phyloP scores from a whole-genome alignment of 106 monocot genomes.

The Allium fistulosum region DNA sequence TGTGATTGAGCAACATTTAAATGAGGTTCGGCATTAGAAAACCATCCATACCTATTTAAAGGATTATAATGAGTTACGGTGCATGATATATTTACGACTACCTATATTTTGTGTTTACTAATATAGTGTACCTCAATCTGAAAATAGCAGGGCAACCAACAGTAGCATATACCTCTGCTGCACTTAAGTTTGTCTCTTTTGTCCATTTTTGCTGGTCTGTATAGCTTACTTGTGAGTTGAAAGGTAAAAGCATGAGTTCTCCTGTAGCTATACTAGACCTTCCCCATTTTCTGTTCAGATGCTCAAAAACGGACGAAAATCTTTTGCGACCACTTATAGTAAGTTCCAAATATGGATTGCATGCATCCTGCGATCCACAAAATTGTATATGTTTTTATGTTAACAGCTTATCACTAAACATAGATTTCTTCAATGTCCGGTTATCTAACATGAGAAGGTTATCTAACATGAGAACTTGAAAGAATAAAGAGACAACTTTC shows the following conservation, averaged over 20 bases:
- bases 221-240: constrained; percentile 33
- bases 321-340: constrained; percentile 86
- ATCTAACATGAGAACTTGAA: no score
- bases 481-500: no score
- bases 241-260: constrained; percentile 83
- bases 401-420: no score
- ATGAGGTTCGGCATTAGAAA: constrained; percentile 22
- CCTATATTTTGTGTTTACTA: no score
- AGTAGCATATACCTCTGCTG: constrained; percentile 58
- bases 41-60: constrained; percentile 82
- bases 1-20: constrained; percentile 6
- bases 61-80: not conserved
- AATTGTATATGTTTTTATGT: not conserved
- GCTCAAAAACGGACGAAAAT: constrained; percentile 86
- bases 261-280: constrained; percentile 48
- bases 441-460: no score
- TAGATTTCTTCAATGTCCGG: no score
- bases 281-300: constrained; percentile 92
- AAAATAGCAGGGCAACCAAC: constrained; percentile 75
- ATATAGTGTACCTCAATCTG: constrained; percentile 59
- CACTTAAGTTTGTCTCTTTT: constrained; percentile 45
- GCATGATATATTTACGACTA: no score
- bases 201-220: constrained; percentile 63
- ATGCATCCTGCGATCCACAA: constrained; percentile 50
- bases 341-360: constrained; percentile 90